phyloP scores from a whole-genome alignment of 2,329 filamentous ascomycete genomes.

The Alternaria viburni region DNA sequence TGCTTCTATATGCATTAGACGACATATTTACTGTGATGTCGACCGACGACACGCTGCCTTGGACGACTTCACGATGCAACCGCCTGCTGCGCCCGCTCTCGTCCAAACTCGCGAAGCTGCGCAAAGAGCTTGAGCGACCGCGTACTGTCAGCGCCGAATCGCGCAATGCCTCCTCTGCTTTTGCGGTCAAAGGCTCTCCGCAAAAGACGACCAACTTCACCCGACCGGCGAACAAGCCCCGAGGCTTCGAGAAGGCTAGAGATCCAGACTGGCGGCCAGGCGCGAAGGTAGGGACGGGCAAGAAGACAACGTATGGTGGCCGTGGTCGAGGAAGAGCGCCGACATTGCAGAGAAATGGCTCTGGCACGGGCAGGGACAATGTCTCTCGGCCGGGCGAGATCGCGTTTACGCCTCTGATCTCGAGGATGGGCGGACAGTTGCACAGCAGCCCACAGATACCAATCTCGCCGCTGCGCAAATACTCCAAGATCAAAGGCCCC shows the following conservation, averaged over 20 bases:
- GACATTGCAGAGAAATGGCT: not conserved
- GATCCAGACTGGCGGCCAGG: conserved; percentile 48
- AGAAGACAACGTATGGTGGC: conserved; percentile 45
- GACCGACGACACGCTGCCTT: conserved; percentile 43
- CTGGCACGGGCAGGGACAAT: conserved; percentile 1
- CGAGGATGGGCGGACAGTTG: conserved; percentile 34
- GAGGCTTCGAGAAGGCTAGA: conserved; percentile 40
- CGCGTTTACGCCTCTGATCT: conserved; percentile 44
- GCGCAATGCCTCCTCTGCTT: conserved; percentile 28
- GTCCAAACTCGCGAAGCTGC: conserved; percentile 49
- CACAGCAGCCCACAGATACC: conserved; percentile 40
- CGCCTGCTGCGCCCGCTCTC: conserved; percentile 52
- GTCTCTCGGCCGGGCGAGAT: conserved; percentile 40
- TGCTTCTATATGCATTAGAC: conserved; percentile 20
- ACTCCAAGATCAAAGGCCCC: conserved; percentile 29
- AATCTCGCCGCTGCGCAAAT: conserved; percentile 34
- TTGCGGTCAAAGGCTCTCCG: conserved; percentile 33
- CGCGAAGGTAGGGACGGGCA: conserved; percentile 26
- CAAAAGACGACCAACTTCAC: conserved; percentile 36
- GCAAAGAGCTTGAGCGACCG: conserved; percentile 41
- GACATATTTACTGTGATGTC: conserved; percentile 36
- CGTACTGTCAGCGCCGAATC: conserved; percentile 25
- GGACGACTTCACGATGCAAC: conserved; percentile 53
- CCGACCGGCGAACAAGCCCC: conserved; percentile 34
- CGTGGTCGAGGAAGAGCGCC: conserved; percentile 28